Evolutionary conservation across 805 yeast species (phyloP).

Genomic region (Cyberlindnera sargentensis): DNA sequence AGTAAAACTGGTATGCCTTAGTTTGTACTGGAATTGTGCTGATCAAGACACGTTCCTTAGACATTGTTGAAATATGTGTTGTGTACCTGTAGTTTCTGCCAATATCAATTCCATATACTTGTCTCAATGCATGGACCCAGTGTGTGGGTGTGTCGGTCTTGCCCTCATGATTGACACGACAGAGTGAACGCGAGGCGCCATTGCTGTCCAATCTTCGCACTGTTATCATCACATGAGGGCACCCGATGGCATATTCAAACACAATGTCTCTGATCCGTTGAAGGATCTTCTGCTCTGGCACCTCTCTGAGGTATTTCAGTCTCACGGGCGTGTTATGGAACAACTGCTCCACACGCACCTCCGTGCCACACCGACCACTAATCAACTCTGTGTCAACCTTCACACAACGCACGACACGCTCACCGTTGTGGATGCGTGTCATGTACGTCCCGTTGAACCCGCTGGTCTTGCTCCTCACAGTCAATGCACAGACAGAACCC

Average conservation of each 20-base stretch:
- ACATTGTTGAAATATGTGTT: conserved; percentile 16
- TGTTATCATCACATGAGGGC: conserved; percentile 20
- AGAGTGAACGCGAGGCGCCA: background rate
- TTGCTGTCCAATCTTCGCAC: background rate
- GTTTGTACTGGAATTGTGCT: conserved; percentile 30
- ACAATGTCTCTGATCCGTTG: conserved; percentile 26
- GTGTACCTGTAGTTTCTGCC: background rate
- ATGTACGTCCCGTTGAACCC: conserved; percentile 26
- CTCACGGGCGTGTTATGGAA: conserved; percentile 42
- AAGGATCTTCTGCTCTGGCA: conserved; percentile 19
- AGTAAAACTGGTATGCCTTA: conserved; percentile 37
- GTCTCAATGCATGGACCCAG: conserved; percentile 14
- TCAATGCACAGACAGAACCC: conserved; percentile 37
- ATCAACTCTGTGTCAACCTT: conserved; percentile 3
- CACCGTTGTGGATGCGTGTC: conserved; percentile 5
- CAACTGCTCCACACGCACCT: conserved; percentile 32
- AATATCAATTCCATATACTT: conserved; percentile 26
- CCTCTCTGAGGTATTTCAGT: conserved; percentile 18
- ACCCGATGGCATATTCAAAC: conserved; percentile 24
- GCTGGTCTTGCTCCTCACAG: conserved; percentile 38
- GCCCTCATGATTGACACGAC: background rate
- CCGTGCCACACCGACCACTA: background rate
- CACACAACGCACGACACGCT: conserved; percentile 10
- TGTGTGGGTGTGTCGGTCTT: background rate
- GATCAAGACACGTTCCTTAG: conserved; percentile 31